A percentile compares a stretch with the other conserved stretches of the same genome.
These are phyloP conservation scores for Brassica hybrid DNA, from an alignment of 441 rosid genomes.

Conservation along the genomic window DNA sequence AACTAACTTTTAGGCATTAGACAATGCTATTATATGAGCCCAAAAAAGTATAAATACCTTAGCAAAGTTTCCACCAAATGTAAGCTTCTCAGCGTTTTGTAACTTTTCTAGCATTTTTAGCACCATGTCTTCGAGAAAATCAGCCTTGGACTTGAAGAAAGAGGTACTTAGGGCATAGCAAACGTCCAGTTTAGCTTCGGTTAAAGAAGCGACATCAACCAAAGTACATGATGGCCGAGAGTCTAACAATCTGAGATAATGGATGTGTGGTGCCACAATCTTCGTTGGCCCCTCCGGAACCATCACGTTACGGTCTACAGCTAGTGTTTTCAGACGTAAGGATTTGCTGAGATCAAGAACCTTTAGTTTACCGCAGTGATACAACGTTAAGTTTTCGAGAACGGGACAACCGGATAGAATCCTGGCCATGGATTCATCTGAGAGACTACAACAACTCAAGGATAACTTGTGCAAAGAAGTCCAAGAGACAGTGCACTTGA, in stretches of 20 bases:
- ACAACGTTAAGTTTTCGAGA: not conserved
- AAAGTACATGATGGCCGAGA: not conserved
- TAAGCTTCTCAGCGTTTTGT: slow-evolving; percentile 1
- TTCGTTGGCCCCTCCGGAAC: not conserved
- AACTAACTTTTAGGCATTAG: not conserved
- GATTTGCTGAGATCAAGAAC: not conserved
- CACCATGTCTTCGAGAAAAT: not conserved
- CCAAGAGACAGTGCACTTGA: not conserved
- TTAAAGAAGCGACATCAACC: not conserved
- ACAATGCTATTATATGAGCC: not conserved
- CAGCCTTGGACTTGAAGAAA: not conserved
- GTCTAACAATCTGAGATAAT: not conserved
- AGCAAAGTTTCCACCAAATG: not conserved
- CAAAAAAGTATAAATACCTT: not conserved
- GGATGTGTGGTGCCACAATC: slow-evolving; percentile 11
- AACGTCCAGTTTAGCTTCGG: not conserved
- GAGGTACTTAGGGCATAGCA: not conserved
- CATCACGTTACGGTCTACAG: not conserved
- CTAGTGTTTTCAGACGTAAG: not conserved
- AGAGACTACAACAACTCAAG: not conserved
- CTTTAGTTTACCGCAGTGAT: not conserved
- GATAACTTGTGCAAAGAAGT: not conserved
- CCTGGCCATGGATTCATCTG: not conserved
- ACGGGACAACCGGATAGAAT: not conserved
- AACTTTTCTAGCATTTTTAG: not conserved